Evolutionary conservation across 2,329 filamentous ascomycete species (phyloP), one percentile per base, ranked within the genome.

Genomic region (Cladosporium sp.): DNA sequence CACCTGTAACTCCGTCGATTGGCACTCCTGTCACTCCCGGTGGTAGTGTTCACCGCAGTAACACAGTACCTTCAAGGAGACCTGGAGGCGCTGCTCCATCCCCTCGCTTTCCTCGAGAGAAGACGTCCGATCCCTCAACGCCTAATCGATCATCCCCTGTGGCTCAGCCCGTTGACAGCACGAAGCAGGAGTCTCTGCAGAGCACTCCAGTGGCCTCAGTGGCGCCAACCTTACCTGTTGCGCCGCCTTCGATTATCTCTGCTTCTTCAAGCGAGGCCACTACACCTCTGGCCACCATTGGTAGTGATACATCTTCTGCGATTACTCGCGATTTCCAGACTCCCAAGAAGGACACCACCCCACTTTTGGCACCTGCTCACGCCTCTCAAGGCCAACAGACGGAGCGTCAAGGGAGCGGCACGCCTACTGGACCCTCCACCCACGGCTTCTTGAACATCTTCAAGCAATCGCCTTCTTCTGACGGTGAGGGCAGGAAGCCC

Each of bases 51-150:
- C 80, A 84, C 61, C 74, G 85, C 58, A 96, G 92, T 71, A 97
- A 97, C 65, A 99, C 93, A 3, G 78, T 97, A 12, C 93, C 93
- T 1, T 93, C 92, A 0, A 95, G 95, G 65, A 86, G 87, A 66
- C 55, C 53, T 20, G 64, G 59, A 17, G 93, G 89, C 7, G 83
- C 82, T 7, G 69, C 91, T 38, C 75, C 81, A 36, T 79, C 83
- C 1, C 79, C 80, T 5, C 80, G 86, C n/a, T 87, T 90, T 60
- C 78, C 60, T 20, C 58, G 64, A 9, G 63, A 80, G 27, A 78
- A 77, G 60, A 70, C 76, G 32, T 75, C 78, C 4, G 75, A 79
- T 27, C 70, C 80, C 17, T 73, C 77, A 8, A 76, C 79, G 1
- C 74, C 78, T 8, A 73, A 54, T 30, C 52, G 59, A 9, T 53